phyloP scores from a whole-genome alignment of 2,329 filamentous ascomycete species.

The Clarireedia paspali region DNA sequence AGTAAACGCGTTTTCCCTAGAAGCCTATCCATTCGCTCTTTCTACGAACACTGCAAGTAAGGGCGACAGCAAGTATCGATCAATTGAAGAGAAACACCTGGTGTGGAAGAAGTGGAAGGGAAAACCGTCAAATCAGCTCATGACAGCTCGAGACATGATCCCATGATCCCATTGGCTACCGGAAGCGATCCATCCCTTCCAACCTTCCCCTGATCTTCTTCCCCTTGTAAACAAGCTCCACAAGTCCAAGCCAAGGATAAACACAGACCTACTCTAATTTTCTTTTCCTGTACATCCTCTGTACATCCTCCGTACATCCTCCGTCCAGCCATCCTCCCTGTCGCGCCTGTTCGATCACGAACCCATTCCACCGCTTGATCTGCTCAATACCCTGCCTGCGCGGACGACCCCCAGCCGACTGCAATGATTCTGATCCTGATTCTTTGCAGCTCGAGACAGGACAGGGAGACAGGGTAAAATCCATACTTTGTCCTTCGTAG shows the following conservation, averaged over 20 bases:
- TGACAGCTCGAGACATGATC: not conserved
- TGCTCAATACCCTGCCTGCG: not conserved
- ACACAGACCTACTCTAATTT: not conserved
- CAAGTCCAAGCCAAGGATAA: not conserved
- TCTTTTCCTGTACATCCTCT: not conserved
- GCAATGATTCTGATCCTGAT: not conserved
- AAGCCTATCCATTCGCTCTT: too few relatives aligned
- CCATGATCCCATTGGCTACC: not conserved
- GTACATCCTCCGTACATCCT: not conserved
- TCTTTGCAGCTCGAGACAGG: conserved; percentile 3
- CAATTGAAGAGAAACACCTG: too few relatives aligned
- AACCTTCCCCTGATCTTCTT: conserved; percentile 4
- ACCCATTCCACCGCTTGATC: not conserved
- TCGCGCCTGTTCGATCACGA: too few relatives aligned
- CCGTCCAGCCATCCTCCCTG: too few relatives aligned
- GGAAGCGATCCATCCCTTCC: not conserved
- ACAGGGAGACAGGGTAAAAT: not conserved
- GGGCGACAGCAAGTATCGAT: too few relatives aligned
- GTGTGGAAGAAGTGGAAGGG: not conserved
- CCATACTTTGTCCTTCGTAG: not conserved
- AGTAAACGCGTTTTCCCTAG: too few relatives aligned
- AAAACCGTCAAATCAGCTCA: too few relatives aligned
- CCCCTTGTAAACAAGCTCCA: not conserved
- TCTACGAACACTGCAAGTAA: too few relatives aligned
- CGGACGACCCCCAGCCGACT: not conserved